Base-by-base conservation (phyloP, 1,139 yeast species). In the Yamadazyma taylorii region DNA sequence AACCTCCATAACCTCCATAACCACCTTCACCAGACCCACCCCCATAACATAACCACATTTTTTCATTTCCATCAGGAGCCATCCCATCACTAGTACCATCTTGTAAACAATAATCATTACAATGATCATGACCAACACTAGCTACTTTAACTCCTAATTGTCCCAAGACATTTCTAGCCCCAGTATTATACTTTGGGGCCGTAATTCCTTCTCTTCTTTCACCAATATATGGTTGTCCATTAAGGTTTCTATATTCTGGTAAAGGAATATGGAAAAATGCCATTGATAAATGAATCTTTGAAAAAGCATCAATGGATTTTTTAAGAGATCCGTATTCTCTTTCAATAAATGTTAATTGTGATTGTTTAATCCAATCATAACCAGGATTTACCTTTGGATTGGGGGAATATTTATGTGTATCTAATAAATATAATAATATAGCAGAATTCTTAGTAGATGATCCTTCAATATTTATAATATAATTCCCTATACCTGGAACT, bases 21-120 rank as follows among this genome's bases (percentile, higher is more conserved):
- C 96, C 98, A 30, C 97, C 97, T 62, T 86, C 94, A 3, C 97
- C 98, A 2, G 76, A 73, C 0, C 84, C 96, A 28, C 98, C 98
- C 2, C 96, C 97, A 53, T 86, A 88, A 54, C 98, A 92, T 30
- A 90, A 64, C 95, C 96, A 87, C 24, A 87, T 63, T 32, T 73
- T 70, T 3, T 61, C 58, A 7, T 45, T 45, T 17, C 46, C 45
- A 12, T 58, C 54, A 16, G 30, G 30, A 16, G 30, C n/a, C 30
- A 27, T 27, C 16, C 30, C 30, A 7, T 27, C 30, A 5, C 19
- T 16, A 16, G 52, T 58, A 7, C 58, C 47, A 45, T 81, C 83
- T 37, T 68, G 62, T 30, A 85, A 62, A 59, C 98, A 92, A 56
- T 77, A 92, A 55, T 92, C 97, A 56, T 92, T 92, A 48, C 88